Base-by-base conservation (phyloP, 139 green algal genomes). In the Chlamydomonas schloesseri region DNA sequence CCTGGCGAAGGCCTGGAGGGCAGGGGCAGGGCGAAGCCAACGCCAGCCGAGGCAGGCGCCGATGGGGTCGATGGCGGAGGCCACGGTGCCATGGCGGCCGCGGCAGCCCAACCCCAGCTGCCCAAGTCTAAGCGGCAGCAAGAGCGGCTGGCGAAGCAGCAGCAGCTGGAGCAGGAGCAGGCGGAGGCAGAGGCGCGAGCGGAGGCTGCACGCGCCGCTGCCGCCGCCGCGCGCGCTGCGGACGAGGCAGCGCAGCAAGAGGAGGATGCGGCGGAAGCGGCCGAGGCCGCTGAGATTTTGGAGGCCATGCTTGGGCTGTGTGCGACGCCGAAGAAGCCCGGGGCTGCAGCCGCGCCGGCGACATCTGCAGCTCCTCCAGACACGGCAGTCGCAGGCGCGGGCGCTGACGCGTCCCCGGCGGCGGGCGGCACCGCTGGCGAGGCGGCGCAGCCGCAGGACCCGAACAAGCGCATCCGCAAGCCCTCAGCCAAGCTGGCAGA, bases 261-360 rank as follows among this genome's bases (percentile, higher is more conserved):
- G 84, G 57, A 69, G 46, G 89, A 89, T 73, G 71, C 37, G 28
- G 77, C 64, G 23, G 89, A 93, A 24, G 88, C 90, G 28, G 79
- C 87, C 11, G 91, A 95, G 81, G 93, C 91, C 15, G 92, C 89
- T 28, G 73, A 93, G 47, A 95, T 94, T 17, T 74, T 94, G 69
- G 84, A 84, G 31, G 86, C 87, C 13, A 88, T 96, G 85, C 84
- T 95, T 73, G 83, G 86, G 42, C 50, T 86, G 68, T 6, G 57
- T 17, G 4, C 37, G 67, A 57, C 67, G 23, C 55, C 70, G 31
- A 33, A 78, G 62, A 47, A 24, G 60, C 13, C 29, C 14, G 33
- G 2, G 57, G 33, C 55, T 2, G 55, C 21, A 11, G 8, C 20
- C 55, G 55, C 55, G 55, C 55, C 55, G 8, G 55, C 55, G 55